Evolutionary conservation across 495 filamentous ascomycete species (phyloP).

Genomic region (Hyaloscypha finlandica): DNA sequence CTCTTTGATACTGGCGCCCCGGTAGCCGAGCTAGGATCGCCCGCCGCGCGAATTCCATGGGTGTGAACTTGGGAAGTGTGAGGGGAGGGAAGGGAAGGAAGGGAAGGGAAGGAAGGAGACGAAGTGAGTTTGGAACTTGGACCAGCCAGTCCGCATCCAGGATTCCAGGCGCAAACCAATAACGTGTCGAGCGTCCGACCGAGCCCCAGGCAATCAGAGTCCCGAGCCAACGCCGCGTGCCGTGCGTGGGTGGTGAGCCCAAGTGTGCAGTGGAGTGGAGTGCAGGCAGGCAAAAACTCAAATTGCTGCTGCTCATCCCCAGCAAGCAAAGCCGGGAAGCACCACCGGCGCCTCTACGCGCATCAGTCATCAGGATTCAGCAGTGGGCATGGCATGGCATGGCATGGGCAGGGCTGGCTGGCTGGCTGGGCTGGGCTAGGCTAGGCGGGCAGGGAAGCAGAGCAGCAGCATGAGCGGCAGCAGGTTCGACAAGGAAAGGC

Average conservation of each 20-base stretch:
- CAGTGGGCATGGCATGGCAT: not conserved
- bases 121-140: not conserved
- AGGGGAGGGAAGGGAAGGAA: too few relatives aligned
- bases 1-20: constrained; percentile 1
- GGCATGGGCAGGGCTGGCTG: not conserved
- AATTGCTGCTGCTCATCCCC: not conserved
- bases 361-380: not conserved
- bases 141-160: not conserved
- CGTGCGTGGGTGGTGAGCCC: constrained; percentile 12
- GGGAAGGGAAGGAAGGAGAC: too few relatives aligned
- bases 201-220: not conserved
- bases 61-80: not conserved
- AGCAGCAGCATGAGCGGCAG: not conserved
- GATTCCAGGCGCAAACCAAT: constrained; percentile 14
- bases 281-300: not conserved
- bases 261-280: not conserved
- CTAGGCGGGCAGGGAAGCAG: too few relatives aligned
- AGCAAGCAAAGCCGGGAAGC: not conserved
- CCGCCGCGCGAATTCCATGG: not conserved
- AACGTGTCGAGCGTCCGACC: not conserved
- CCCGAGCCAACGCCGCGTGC: constrained; percentile 18
- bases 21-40: not conserved
- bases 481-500: constrained; percentile 3
- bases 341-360: not conserved
- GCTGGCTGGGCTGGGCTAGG: too few relatives aligned